Evolutionary conservation across 305 asterid genomes (phyloP).

Genomic region (Fraxinus nigra): DNA sequence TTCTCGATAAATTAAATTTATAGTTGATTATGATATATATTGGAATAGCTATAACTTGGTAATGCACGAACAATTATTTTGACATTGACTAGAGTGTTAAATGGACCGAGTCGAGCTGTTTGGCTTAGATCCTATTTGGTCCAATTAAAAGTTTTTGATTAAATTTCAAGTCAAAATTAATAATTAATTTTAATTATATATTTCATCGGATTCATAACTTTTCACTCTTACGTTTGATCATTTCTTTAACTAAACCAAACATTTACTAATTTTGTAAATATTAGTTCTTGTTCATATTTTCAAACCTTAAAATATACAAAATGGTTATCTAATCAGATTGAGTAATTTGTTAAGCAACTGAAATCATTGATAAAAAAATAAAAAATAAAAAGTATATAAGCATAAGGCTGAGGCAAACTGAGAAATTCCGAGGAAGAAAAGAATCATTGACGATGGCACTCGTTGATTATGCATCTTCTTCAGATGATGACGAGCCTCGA

Average conservation of each 20-base stretch:
- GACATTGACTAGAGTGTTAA: background rate
- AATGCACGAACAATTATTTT: too few species aligned
- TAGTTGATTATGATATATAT: background rate
- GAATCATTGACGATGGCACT: constrained; percentile 49
- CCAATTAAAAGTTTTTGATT: too few species aligned
- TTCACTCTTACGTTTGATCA: too few species aligned
- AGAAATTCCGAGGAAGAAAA: background rate
- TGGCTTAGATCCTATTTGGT: background rate
- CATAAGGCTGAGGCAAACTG: background rate
- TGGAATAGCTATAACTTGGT: background rate
- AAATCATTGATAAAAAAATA: background rate
- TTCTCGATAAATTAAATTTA: background rate
- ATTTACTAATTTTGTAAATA: background rate
- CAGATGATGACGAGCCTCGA: constrained; percentile 51
- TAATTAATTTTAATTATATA: too few species aligned
- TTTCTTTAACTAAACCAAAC: background rate
- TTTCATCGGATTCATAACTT: too few species aligned
- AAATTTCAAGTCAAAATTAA: too few species aligned
- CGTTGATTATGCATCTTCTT: constrained; percentile 78
- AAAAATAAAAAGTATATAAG: background rate
- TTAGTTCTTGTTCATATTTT: background rate
- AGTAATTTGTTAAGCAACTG: background rate
- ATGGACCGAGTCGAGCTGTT: background rate
- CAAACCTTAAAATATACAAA: background rate
- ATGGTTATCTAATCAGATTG: background rate